Conservation (phyloP, 2,329 filamentous ascomycete genomes). For the Hymenoscyphus albidus region DNA sequence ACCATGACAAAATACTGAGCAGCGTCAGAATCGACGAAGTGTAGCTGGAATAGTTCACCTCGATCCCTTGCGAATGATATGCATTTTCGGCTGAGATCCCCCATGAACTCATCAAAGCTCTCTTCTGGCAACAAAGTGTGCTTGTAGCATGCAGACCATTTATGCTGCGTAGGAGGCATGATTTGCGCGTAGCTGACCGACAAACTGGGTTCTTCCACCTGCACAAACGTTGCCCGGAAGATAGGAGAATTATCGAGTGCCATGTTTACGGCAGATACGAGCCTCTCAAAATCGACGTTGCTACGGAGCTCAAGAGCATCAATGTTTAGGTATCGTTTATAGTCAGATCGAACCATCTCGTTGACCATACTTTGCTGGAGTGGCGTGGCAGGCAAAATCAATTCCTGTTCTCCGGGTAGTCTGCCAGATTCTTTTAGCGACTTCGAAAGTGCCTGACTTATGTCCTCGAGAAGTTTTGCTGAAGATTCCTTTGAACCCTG, state of each 20-base stretch:
- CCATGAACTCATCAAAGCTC: constrained; percentile 36
- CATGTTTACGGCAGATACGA: constrained; percentile 58
- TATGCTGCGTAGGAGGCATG: constrained; percentile 35
- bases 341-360: constrained; percentile 74
- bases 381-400: constrained; percentile 70
- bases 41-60: constrained; percentile 47
- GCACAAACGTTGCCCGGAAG: constrained; percentile 68
- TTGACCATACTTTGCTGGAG: constrained; percentile 84
- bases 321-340: constrained; percentile 78
- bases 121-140: constrained; percentile 2
- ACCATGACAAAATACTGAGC: constrained; percentile 57
- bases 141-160: background rate
- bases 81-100: constrained; percentile 40
- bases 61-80: constrained; percentile 37
- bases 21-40: constrained; percentile 37
- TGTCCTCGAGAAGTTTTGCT: constrained; percentile 24
- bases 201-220: constrained; percentile 58
- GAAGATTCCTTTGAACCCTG: constrained; percentile 1
- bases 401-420: constrained; percentile 45
- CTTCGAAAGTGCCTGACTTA: constrained; percentile 36
- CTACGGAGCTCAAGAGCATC: constrained; percentile 63
- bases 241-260: constrained; percentile 64
- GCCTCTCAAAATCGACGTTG: constrained; percentile 49
- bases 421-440: constrained; percentile 38
- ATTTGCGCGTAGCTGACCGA: constrained; percentile 54